Conservation (phyloP, 1,139 yeast species). For the Nadsonia starkeyi-henricii region DNA sequence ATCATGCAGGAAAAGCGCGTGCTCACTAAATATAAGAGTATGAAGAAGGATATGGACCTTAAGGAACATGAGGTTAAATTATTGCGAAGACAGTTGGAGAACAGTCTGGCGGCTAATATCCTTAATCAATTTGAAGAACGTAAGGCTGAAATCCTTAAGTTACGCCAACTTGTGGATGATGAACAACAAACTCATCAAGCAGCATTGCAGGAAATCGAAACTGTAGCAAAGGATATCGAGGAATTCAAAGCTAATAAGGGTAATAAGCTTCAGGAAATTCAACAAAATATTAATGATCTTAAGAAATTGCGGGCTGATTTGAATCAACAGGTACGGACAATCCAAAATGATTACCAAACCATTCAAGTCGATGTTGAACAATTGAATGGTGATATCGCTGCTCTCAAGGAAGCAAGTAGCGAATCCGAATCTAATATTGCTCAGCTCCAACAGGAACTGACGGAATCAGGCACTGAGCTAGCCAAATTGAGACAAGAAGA, state of each 20-base stretch:
- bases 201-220: slow-evolving; percentile 32
- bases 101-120: slow-evolving; percentile 43
- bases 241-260: slow-evolving; percentile 77
- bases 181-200: slow-evolving; percentile 19
- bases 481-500: slow-evolving; percentile 23
- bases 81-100: slow-evolving; percentile 44
- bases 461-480: slow-evolving; percentile 21
- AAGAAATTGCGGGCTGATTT: slow-evolving; percentile 11
- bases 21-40: slow-evolving; percentile 37
- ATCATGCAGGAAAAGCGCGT: slow-evolving; percentile 34
- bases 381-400: slow-evolving; percentile 39
- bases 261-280: slow-evolving; percentile 57
- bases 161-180: slow-evolving; percentile 29
- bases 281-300: slow-evolving; percentile 28
- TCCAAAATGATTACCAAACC: slow-evolving; percentile 39
- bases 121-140: slow-evolving; percentile 38
- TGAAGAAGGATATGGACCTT: slow-evolving; percentile 54
- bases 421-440: slow-evolving; percentile 25
- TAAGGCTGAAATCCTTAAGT: slow-evolving; percentile 33
- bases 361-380: slow-evolving; percentile 65
- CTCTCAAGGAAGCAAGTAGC: slow-evolving; percentile 29
- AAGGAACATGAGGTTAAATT: slow-evolving; percentile 55
- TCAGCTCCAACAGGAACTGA: slow-evolving; percentile 29
- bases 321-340: slow-evolving; percentile 12
- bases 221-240: slow-evolving; percentile 60